Evolutionary conservation across 2,329 filamentous ascomycete species (phyloP), one percentile per base, ranked within the genome.

Genomic region (Penicillium sp.): DNA sequence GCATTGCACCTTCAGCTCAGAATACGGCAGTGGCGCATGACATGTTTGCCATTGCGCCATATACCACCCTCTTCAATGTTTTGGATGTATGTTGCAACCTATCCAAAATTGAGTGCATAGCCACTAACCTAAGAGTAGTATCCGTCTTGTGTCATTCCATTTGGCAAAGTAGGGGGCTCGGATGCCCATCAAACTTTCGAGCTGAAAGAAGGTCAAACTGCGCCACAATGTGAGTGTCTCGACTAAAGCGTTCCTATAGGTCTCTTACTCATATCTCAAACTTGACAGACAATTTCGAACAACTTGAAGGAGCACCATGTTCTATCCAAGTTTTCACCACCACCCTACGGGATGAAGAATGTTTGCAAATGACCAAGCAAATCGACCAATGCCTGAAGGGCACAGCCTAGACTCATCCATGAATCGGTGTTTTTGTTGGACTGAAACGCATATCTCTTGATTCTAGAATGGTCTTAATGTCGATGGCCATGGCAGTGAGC

Each of bases 11-110:
- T 3, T 73, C 77, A 6, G 80, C 82, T 5, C 80, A 82, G 57
- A 78, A 74, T 6, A 84, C 82, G 0, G 83, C 84, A 0, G 79
- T 82, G 0, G 72, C 72, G 40, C 84, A 86, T 68, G 84, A 86
- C 66, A 76, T 69, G 0, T 70, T 67, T 55, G 69, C 69, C 10
- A 16, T 67, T 16, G 55, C 67, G 7, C 59, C 63, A 0, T 85
- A 79, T 64, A 84, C 83, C 0, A 71, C 78, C 16, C 65, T 85
- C 38, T 75, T 78, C 63, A 87, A 85, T 60, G 49, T 82, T 16
- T 64, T 85, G 4, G 81, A 85, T 69, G 81, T 81, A 69, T 70
- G 79, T 74, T 53, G 3, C 8, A 13, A 46, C 6, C 33, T 40
- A n/a, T 19, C 46, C 16, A 14, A 11, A 16, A 6, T 42, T 28